phyloP scores from a whole-genome alignment of 805 yeast species.

The Debaryomyces maramus region DNA sequence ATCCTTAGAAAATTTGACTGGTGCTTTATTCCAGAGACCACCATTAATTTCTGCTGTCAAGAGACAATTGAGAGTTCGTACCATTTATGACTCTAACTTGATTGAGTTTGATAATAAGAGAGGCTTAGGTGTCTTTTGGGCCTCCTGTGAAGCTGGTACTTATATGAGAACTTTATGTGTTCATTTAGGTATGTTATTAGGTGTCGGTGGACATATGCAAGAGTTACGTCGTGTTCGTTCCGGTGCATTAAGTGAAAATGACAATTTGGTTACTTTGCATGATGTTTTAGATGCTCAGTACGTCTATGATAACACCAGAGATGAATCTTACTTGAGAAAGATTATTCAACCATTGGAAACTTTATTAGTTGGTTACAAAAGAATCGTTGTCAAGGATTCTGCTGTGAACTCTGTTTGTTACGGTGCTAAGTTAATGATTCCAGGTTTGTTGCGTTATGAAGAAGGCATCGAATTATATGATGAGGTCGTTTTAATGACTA shows the following conservation, averaged over 20 bases:
- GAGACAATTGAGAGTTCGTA: conserved; percentile 97
- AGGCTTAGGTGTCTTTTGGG: conserved; percentile 98
- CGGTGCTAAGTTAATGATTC: conserved; percentile 99
- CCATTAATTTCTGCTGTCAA: conserved; percentile 98
- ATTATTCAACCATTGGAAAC: conserved; percentile 95
- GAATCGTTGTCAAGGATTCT: conserved; percentile 89
- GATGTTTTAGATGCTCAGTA: conserved; percentile 98
- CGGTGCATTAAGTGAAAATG: conserved; percentile 90
- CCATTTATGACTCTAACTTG: conserved; percentile 93
- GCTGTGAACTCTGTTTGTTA: conserved; percentile 98
- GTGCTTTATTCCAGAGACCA: conserved; percentile 99
- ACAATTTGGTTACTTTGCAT: conserved; percentile 91
- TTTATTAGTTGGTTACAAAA: conserved; percentile 89
- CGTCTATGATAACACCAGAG: conserved; percentile 95
- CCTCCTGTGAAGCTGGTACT: conserved; percentile 99
- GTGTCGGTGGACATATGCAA: conserved; percentile 99
- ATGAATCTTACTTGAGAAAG: conserved; percentile 91
- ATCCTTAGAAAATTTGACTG: conserved; percentile 89
- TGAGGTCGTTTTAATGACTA: conserved; percentile 96
- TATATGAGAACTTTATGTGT: conserved; percentile 99
- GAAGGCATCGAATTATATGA: conserved; percentile 96
- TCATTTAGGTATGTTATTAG: conserved; percentile 95
- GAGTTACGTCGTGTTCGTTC: conserved; percentile 98
- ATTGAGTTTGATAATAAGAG: conserved; percentile 97
- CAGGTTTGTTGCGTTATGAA: conserved; percentile 96